phyloP scores from a whole-genome alignment of 306 rosid species.

The Albizia julibrissin region DNA sequence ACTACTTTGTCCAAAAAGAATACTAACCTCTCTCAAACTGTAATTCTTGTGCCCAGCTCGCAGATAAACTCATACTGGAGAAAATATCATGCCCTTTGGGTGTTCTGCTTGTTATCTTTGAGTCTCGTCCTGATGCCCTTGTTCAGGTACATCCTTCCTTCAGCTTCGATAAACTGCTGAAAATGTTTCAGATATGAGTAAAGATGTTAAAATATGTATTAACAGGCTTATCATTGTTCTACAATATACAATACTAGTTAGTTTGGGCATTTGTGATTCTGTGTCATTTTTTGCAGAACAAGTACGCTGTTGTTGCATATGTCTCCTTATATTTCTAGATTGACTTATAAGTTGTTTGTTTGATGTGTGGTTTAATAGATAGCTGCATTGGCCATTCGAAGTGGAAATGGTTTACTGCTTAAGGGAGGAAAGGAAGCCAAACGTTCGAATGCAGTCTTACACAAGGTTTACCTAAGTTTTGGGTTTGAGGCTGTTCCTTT shows the following conservation, averaged over 20 bases:
- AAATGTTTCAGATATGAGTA: slow-evolving; percentile 16
- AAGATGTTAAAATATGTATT: slow-evolving; percentile 7
- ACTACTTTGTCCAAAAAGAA: slow-evolving; percentile 15
- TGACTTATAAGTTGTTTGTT: slow-evolving; percentile 2
- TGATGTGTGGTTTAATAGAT: slow-evolving; percentile 57
- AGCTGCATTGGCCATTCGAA: slow-evolving; percentile 84
- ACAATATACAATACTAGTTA: not conserved
- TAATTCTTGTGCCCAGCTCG: slow-evolving; percentile 58
- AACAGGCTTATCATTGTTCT: not conserved
- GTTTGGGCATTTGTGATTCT: not conserved
- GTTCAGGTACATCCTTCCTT: slow-evolving; percentile 66
- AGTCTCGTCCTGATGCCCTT: slow-evolving; percentile 97
- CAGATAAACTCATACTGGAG: slow-evolving; percentile 75
- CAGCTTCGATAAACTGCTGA: slow-evolving; percentile 20
- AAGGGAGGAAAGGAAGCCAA: slow-evolving; percentile 95
- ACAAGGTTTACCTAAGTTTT: slow-evolving; percentile 62
- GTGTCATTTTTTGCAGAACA: not conserved
- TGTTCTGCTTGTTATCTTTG: slow-evolving; percentile 78
- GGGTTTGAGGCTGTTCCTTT: slow-evolving; percentile 8
- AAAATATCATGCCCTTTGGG: slow-evolving; percentile 78
- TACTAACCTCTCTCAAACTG: not conserved
- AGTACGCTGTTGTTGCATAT: not conserved
- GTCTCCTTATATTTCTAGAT: not conserved
- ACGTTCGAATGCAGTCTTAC: slow-evolving; percentile 72
- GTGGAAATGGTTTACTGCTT: slow-evolving; percentile 91